A percentile compares a stretch with the other conserved stretches of the same genome.
phyloP scores from a whole-genome alignment of 352 stramenopile genomes.

The Globisporangium cederbergense region DNA sequence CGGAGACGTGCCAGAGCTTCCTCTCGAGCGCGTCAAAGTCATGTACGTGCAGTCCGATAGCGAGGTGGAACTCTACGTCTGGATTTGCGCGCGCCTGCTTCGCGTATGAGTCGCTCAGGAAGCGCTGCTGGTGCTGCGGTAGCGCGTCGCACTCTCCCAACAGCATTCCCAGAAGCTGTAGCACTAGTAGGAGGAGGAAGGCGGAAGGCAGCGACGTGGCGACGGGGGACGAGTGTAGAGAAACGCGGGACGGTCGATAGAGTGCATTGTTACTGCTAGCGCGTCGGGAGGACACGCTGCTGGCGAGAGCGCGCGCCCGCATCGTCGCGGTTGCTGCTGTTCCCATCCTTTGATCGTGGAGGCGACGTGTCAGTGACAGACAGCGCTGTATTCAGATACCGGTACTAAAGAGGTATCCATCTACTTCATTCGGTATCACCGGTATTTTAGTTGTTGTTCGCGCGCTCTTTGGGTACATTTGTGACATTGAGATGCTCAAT shows the following conservation, averaged over 20 bases:
- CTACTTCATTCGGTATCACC: no score
- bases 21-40: constrained; percentile 56
- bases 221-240: not conserved
- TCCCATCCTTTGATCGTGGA: not conserved
- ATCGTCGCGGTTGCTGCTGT: not conserved
- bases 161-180: not conserved
- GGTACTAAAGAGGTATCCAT: no score
- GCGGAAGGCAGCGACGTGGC: not conserved
- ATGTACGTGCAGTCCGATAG: constrained; percentile 40
- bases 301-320: not conserved
- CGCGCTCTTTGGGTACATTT: no score
- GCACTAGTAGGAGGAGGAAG: not conserved
- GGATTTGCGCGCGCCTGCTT: constrained; percentile 27
- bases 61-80: constrained; percentile 43
- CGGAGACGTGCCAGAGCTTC: constrained; percentile 46
- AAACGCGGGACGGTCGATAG: not conserved
- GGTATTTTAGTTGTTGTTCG: no score
- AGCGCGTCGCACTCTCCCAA: constrained; percentile 8
- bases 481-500: no score
- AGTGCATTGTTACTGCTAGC: not conserved
- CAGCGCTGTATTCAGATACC: no score
- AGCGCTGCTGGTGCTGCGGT: constrained; percentile 11
- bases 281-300: not conserved
- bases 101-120: constrained; percentile 30
- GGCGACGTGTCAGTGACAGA: constrained; percentile 2